Evolutionary conservation across 2,329 filamentous ascomycete species (phyloP), one percentile per base, ranked within the genome.

Genomic region (Phialocephala sp.): DNA sequence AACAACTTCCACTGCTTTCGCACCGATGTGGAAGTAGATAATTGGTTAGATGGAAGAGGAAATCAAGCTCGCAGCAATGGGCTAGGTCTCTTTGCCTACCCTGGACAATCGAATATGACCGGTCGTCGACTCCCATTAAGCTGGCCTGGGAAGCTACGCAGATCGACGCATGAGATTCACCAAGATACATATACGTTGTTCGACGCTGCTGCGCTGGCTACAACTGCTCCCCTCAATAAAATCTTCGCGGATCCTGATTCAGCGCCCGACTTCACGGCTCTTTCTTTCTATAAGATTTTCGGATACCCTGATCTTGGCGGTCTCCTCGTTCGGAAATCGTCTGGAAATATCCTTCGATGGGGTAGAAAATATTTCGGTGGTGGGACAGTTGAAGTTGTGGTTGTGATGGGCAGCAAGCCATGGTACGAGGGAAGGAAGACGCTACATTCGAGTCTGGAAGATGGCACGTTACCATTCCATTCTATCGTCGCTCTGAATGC

Each of bases 241-340:
- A 41, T 65, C 2, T 80, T 97, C 2, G 81, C 85, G 60, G 79
- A 91, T 69, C 71, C 83, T 0, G 79, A 82, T 0, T 74, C 79
- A 0, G 88, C 90, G 0, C 91, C 94, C 0, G 94, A 97, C 76
- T 97, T 97, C 70, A 89, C 87, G 0, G 90, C 92, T 0, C 74
- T 97, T 43, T 97, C 93, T 76, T 87, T 97, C 67, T 95, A 97
- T 80, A 97, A 97, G 77, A 93, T 97, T 14, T 97, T 97, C 76
- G 94, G 94, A 0, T 97, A 97, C 68, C 94, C 94, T 0, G 91
- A 97, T 74, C 81, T 97, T 1, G 94, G 94, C 0, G 93, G 88
- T 0, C 80, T 97, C 63, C 87, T 97, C 24, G 87, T 97, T 9
- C 87, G 90, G 37, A 92, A 91, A 70, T 82, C 85, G 27, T 86